A percentile compares a stretch with the other conserved stretches of the same genome.
phyloP scores from a whole-genome alignment of 768 basidiomycete genomes.

The Psilocybe cubensis region DNA sequence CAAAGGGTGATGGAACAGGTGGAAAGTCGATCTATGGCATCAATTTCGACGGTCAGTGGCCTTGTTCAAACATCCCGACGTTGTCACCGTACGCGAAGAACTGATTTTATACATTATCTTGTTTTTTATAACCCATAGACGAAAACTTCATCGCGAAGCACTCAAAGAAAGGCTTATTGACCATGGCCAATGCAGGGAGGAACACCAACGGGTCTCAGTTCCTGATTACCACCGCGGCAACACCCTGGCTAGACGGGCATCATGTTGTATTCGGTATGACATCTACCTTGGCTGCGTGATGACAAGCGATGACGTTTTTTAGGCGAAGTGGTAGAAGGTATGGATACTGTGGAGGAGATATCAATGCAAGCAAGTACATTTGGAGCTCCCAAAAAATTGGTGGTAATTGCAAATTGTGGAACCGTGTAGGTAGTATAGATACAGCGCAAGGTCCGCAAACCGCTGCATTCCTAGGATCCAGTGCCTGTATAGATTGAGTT shows the following conservation, averaged over 20 bases:
- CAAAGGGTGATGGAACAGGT: conserved; percentile 67
- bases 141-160: conserved; percentile 87
- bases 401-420: conserved; percentile 10
- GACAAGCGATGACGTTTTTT: background rate
- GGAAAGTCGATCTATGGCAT: conserved; percentile 81
- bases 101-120: background rate
- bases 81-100: background rate
- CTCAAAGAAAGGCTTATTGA: conserved; percentile 66
- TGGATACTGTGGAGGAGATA: conserved; percentile 53
- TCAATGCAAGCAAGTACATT: conserved; percentile 41
- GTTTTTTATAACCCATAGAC: conserved; percentile 44
- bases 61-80: background rate
- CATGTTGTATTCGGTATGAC: conserved; percentile 85
- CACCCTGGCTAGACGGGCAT: conserved; percentile 79
- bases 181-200: conserved; percentile 80
- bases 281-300: background rate
- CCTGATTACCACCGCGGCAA: conserved; percentile 86
- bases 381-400: conserved; percentile 29
- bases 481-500: background rate
- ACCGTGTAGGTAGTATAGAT: background rate
- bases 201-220: conserved; percentile 90
- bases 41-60: conserved; percentile 60
- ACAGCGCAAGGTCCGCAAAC: background rate
- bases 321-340: conserved; percentile 71
- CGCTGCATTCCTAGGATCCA: background rate